Percentiles rank a stretch among this genome's conserved stretches.
These are phyloP conservation scores for Fusarium palustre DNA, from an alignment of 2,329 filamentous ascomycete species.

Conservation along the genomic window DNA sequence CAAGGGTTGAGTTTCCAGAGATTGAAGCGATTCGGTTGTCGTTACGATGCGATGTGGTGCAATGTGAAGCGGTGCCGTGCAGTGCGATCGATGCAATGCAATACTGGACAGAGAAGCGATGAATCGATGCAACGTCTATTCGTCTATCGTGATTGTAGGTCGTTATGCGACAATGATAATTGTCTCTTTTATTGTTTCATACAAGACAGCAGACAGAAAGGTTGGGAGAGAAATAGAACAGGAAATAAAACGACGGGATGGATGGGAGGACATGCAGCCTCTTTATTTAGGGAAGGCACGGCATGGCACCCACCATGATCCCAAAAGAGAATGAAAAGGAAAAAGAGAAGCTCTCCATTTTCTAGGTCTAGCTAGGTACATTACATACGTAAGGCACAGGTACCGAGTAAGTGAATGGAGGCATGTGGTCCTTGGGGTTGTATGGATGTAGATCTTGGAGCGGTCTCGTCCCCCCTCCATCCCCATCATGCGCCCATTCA, in stretches of 20 bases:
- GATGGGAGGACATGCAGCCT: constrained; percentile 5
- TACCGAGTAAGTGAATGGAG: not conserved
- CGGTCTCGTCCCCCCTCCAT: constrained; percentile 35
- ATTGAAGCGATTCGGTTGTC: not conserved
- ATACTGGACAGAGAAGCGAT: not conserved
- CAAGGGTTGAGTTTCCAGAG: not conserved
- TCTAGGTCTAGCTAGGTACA: not conserved
- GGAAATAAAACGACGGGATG: not conserved
- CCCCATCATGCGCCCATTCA: constrained; percentile 36
- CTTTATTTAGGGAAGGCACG: constrained; percentile 6
- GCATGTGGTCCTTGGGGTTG: constrained; percentile 14
- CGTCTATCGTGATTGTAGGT: not conserved
- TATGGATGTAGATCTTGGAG: constrained; percentile 30
- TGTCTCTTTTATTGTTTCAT: not conserved
- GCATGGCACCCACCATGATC: constrained; percentile 1
- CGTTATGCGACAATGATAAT: not conserved
- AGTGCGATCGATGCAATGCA: not conserved
- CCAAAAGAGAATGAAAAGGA: not conserved
- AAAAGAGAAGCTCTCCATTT: constrained; percentile 21
- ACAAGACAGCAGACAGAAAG: not conserved
- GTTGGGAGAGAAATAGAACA: not conserved
- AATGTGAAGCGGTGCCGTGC: not conserved
- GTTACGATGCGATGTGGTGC: not conserved
- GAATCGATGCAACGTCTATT: not conserved
- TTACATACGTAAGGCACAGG: not conserved